phyloP scores from a whole-genome alignment of 441 rosid species.

The Erodium texanum region DNA sequence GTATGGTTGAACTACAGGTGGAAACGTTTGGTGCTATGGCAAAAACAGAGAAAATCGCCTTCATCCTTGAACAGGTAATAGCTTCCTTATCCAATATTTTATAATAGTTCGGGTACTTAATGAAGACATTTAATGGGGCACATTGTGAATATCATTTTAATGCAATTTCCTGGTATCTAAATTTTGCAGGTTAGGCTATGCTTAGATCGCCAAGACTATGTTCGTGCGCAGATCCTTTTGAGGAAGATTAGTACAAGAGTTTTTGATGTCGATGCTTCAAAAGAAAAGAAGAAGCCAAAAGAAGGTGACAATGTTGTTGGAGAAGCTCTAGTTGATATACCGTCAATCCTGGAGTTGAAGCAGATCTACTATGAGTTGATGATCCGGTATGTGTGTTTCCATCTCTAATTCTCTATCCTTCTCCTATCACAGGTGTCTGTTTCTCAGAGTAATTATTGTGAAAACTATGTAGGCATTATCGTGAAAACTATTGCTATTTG shows the following conservation, averaged over 20 bases:
- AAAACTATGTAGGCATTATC: not conserved
- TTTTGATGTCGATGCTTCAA: conserved; percentile 67
- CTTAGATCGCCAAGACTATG: conserved; percentile 87
- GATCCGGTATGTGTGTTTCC: conserved; percentile 49
- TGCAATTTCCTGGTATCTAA: not conserved
- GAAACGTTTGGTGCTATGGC: conserved; percentile 99
- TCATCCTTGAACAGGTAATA: conserved; percentile 90
- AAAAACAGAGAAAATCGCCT: conserved; percentile 97
- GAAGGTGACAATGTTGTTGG: conserved; percentile 81
- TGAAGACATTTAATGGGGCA: not conserved
- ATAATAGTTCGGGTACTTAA: conserved; percentile 1
- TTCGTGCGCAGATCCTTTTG: conserved; percentile 90
- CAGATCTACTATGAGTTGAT: conserved; percentile 75
- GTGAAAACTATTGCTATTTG: not conserved
- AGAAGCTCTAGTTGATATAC: conserved; percentile 93
- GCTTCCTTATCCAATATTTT: not conserved
- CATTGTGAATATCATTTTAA: not conserved
- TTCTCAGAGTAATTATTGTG: not conserved
- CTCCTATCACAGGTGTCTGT: not conserved
- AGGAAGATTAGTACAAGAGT: conserved; percentile 91
- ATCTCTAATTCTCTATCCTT: not conserved
- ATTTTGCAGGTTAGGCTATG: conserved; percentile 78
- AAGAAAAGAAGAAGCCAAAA: conserved; percentile 91
- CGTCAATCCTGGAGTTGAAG: conserved; percentile 82
- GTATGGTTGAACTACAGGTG: conserved; percentile 41